These are phyloP conservation scores for Podospora pseudoanserina DNA, from an alignment of 495 filamentous ascomycete genomes.

Conservation along the genomic window DNA sequence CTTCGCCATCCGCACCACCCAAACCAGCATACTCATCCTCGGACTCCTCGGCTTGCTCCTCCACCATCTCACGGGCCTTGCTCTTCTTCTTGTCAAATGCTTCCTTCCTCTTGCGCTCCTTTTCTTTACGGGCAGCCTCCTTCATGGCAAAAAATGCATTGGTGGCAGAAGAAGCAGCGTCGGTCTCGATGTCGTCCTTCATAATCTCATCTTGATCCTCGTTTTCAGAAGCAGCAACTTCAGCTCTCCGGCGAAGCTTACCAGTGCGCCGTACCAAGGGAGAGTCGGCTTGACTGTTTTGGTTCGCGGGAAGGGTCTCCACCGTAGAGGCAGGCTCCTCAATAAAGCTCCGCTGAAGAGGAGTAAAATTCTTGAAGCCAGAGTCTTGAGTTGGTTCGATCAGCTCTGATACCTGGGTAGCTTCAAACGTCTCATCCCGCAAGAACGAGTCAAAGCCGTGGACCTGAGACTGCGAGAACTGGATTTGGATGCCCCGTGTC, in stretches of 20 bases:
- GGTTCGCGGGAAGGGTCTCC: conserved; percentile 63
- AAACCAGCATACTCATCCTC: conserved; percentile 97
- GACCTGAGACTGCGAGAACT: conserved; percentile 53
- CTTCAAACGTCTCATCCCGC: conserved; percentile 34
- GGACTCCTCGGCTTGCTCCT: conserved; percentile 94
- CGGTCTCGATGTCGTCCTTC: conserved; percentile 38
- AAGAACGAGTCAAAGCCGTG: conserved; percentile 50
- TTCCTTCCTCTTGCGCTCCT: conserved; percentile 40
- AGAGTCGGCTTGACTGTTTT: conserved; percentile 47
- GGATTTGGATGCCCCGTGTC: conserved; percentile 48
- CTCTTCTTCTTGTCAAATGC: conserved; percentile 81
- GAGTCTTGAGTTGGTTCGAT: conserved; percentile 83
- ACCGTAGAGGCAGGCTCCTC: conserved; percentile 63
- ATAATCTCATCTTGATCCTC: conserved; percentile 51
- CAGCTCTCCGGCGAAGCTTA: conserved; percentile 51
- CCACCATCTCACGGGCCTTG: conserved; percentile 79
- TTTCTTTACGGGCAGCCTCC: conserved; percentile 58
- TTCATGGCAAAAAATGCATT: conserved; percentile 73
- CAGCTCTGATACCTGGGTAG: conserved; percentile 57
- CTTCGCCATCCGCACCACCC: conserved; percentile 86
- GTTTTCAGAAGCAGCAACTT: conserved; percentile 40
- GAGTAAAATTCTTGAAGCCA: conserved; percentile 61
- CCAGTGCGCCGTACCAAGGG: conserved; percentile 58
- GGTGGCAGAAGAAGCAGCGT: conserved; percentile 6
- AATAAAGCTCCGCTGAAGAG: conserved; percentile 59